Percentiles rank a stretch among this genome's conserved stretches.
Evolutionary conservation across 1,139 yeast species (phyloP).

Genomic region (Kazachstania sp.): DNA sequence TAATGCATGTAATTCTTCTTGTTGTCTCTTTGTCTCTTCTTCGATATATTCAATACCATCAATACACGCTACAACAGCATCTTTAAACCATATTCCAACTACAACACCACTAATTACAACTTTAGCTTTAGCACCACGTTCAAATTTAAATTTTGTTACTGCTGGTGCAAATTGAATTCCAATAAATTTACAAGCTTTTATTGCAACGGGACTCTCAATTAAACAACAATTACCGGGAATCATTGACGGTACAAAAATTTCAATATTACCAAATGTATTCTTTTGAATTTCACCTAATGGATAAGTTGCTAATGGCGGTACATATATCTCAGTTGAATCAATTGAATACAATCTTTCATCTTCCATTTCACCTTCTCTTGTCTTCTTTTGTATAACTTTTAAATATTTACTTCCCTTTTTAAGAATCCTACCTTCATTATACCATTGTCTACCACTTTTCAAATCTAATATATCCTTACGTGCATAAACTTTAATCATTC

Average conservation of each 20-base stretch:
- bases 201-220: constrained; percentile 46
- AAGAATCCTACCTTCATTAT: constrained; percentile 65
- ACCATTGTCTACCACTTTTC: constrained; percentile 80
- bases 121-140: constrained; percentile 39
- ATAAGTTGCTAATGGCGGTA: constrained; percentile 47
- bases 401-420: constrained; percentile 63
- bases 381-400: constrained; percentile 34
- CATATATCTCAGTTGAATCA: constrained; percentile 63
- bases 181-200: constrained; percentile 60
- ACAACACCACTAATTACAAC: constrained; percentile 75
- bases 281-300: constrained; percentile 59
- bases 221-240: constrained; percentile 74
- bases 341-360: constrained; percentile 64
- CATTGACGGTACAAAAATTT: constrained; percentile 69
- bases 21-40: constrained; percentile 43
- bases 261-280: constrained; percentile 77
- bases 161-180: constrained; percentile 81
- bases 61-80: constrained; percentile 54
- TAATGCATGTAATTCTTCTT: constrained; percentile 46
- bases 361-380: constrained; percentile 34
- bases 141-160: constrained; percentile 77
- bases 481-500: constrained; percentile 47
- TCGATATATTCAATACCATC: constrained; percentile 43
- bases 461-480: constrained; percentile 56
- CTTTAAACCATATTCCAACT: constrained; percentile 53